phyloP scores from a whole-genome alignment of 495 filamentous ascomycete genomes.

The Trichoderma gamsii region DNA sequence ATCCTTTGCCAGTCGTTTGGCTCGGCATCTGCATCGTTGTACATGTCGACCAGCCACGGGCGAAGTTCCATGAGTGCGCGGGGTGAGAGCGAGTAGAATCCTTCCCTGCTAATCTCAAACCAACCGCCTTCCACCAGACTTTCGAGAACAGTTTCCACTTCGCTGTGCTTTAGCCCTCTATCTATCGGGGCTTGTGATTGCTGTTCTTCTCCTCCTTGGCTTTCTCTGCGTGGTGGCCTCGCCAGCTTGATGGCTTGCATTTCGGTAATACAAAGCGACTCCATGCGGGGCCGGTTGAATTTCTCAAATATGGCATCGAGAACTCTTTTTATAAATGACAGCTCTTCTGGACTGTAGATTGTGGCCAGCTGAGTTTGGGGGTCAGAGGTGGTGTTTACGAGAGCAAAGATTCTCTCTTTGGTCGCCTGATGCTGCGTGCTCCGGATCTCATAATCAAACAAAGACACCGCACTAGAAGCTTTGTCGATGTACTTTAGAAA shows the following conservation, averaged over 20 bases:
- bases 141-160: slow-evolving; percentile 67
- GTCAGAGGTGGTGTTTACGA: slow-evolving; percentile 88
- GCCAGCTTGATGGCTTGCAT: slow-evolving; percentile 68
- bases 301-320: slow-evolving; percentile 90
- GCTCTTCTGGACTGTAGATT: slow-evolving; percentile 71
- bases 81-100: slow-evolving; percentile 68
- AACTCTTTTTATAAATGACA: slow-evolving; percentile 79
- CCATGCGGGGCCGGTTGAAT: slow-evolving; percentile 66
- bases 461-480: slow-evolving; percentile 64
- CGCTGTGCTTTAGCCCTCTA: slow-evolving; percentile 60
- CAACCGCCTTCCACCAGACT: slow-evolving; percentile 73
- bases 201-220: slow-evolving; percentile 34
- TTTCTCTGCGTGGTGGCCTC: slow-evolving; percentile 34
- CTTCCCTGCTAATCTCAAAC: slow-evolving; percentile 65
- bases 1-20: slow-evolving; percentile 59
- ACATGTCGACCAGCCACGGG: slow-evolving; percentile 73
- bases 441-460: slow-evolving; percentile 83
- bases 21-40: slow-evolving; percentile 63
- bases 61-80: slow-evolving; percentile 80
- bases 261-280: slow-evolving; percentile 71
- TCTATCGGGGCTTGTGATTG: slow-evolving; percentile 21
- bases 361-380: slow-evolving; percentile 83
- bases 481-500: slow-evolving; percentile 61
- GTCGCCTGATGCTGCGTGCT: slow-evolving; percentile 57
- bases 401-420: slow-evolving; percentile 55